A percentile compares a stretch with the other conserved stretches of the same genome.
Conservation (phyloP, 129 eudicot genomes). For the Glebionis coronaria region DNA sequence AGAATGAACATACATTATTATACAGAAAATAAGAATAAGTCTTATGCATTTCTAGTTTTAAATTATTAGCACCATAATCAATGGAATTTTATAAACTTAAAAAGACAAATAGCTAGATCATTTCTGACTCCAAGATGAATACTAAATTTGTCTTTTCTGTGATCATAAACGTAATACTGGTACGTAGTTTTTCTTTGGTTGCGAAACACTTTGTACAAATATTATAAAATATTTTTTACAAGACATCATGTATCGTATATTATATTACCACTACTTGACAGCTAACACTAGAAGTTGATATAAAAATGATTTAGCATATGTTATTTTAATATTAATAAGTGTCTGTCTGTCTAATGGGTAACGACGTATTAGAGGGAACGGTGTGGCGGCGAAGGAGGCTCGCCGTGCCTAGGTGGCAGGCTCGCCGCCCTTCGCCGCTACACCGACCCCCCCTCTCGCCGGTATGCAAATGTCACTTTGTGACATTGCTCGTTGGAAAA, state of each 20-base stretch:
- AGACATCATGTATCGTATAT: too few relatives aligned
- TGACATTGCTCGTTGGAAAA: too few relatives aligned
- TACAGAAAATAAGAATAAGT: not conserved
- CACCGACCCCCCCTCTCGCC: too few relatives aligned
- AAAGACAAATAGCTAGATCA: conserved; percentile 1
- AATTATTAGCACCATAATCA: not conserved
- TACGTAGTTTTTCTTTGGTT: not conserved
- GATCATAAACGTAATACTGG: conserved; percentile 1
- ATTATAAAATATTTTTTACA: too few relatives aligned
- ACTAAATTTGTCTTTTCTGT: conserved; percentile 24
- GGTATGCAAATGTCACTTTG: too few relatives aligned
- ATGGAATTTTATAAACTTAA: not conserved
- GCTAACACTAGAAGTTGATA: conserved; percentile 1
- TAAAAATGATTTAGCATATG: not conserved
- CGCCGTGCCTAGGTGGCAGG: too few relatives aligned
- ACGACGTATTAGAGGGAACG: conserved; percentile 6
- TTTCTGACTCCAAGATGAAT: conserved; percentile 11
- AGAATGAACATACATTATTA: too few relatives aligned
- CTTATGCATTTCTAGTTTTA: conserved; percentile 9
- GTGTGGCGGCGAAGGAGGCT: too few relatives aligned
- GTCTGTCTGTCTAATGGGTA: conserved; percentile 11
- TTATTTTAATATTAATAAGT: not conserved
- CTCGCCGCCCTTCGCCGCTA: too few relatives aligned
- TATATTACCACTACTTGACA: not conserved
- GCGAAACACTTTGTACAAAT: too few relatives aligned